Percentiles rank a stretch among this genome's conserved stretches.
phyloP scores from a whole-genome alignment of 2,329 filamentous ascomycete genomes.

The Colletotrichum paranaense region DNA sequence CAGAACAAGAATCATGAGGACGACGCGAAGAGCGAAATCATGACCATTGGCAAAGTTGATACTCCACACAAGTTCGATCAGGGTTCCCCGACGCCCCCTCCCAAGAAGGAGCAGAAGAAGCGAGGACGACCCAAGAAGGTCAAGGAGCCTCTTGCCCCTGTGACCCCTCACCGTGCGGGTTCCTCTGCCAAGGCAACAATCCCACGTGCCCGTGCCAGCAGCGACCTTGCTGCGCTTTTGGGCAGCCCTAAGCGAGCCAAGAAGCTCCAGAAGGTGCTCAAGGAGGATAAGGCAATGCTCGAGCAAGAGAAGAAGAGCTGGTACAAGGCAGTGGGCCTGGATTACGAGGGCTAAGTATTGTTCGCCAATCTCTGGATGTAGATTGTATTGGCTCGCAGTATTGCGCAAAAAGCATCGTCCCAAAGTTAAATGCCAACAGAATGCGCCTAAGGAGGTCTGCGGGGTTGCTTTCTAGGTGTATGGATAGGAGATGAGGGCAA shows the following conservation, averaged over 20 bases:
- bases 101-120: conserved; percentile 20
- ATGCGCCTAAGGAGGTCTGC: neutral
- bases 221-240: conserved; percentile 3
- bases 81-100: conserved; percentile 4
- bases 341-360: conserved; percentile 18
- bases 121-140: conserved; percentile 10
- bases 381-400: neutral
- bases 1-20: neutral
- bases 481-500: neutral
- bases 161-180: neutral
- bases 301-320: conserved; percentile 28
- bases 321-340: conserved; percentile 16
- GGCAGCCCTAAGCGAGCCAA: neutral
- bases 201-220: neutral
- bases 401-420: neutral
- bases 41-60: conserved; percentile 18
- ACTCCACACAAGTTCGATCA: conserved; percentile 14
- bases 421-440: neutral
- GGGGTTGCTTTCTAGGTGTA: neutral
- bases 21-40: neutral
- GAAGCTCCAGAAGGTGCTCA: conserved; percentile 6
- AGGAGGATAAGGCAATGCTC: neutral
- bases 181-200: neutral
- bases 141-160: neutral
- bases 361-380: neutral